Conservation (phyloP, 139 green algal genomes). For the Chlamydomonas schloesseri region DNA sequence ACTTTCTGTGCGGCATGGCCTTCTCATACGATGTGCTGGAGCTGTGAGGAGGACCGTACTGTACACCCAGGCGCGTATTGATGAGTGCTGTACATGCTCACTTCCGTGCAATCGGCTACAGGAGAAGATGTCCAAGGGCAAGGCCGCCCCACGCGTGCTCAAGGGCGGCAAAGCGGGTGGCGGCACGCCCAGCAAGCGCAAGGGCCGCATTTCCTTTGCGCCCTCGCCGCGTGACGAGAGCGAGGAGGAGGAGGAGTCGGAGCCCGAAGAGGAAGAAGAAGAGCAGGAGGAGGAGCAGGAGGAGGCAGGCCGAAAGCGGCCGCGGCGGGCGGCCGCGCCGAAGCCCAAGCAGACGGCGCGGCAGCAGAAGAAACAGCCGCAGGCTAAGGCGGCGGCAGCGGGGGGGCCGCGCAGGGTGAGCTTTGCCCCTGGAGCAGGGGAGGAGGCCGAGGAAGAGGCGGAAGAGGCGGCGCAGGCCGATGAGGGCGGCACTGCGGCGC, state of each 20-base stretch:
- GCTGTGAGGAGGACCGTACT: too few species aligned
- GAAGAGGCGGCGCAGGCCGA: neutral
- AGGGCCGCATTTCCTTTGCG: constrained; percentile 24
- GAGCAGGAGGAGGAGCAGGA: neutral
- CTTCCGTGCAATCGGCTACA: neutral
- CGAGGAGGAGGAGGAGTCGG: neutral
- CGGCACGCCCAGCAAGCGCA: constrained; percentile 18
- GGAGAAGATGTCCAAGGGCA: constrained; percentile 25
- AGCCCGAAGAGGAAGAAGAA: constrained; percentile 12
- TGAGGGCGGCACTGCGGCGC: neutral
- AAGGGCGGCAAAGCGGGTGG: constrained; percentile 10
- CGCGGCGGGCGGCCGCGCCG: too few species aligned
- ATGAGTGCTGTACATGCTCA: too few species aligned
- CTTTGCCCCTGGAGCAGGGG: neutral
- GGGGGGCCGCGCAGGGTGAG: neutral
- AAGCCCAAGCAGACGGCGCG: neutral
- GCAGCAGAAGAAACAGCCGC: neutral
- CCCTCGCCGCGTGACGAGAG: neutral
- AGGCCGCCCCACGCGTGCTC: constrained; percentile 13
- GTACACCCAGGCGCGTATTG: too few species aligned
- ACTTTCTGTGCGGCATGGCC: too few species aligned
- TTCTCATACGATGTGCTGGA: neutral
- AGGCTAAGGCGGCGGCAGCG: neutral
- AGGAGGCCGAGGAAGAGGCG: neutral
- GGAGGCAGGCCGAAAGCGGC: neutral